Evolutionary conservation across 208 protist genomes (phyloP), one percentile per base, ranked within the genome.

Genomic region (Acanthamoeba castellanii): DNA sequence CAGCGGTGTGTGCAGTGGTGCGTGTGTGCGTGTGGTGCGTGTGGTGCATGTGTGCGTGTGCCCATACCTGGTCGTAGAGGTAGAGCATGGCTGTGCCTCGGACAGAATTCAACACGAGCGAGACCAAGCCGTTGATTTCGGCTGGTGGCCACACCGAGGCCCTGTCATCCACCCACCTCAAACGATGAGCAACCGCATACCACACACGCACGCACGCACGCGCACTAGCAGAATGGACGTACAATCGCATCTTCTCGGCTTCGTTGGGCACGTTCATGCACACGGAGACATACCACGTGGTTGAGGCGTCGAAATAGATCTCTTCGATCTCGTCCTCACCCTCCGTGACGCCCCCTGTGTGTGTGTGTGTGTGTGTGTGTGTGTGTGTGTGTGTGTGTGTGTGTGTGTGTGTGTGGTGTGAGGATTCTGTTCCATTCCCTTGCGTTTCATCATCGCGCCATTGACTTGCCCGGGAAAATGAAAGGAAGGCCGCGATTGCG

Each of bases 261-360:
- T 87, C 47, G 37, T 52, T 55, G 78, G 78, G 78, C n/a, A 87
- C 78, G 78, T 87, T 87, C 25, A 34, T 34, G n/a, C 78, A 87
- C 18, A 87, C 78, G 7, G 78, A 87, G 78, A 87, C 78, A 37
- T 87, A 87, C 78, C 78, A 87, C 25, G 78, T 87, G 2, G 78
- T 87, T 9, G 78, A 87, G 1, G 78, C 78, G 25, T 87, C 78
- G 22, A 87, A 87, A 27, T 87, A 87, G 42, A 87, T 87, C 50
- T 87, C 78, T 27, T 87, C 78, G 5, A 87, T 87, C 25, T 87
- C 78, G 11, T 87, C 78, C 50, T 87, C 78, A 8, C 78, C 78
- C 9, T 87, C 50, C 27, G 74, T 50, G 16, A 5, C 25, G 45
- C 42, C 13, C 30, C 50, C 42, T 45, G 30, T 84, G 37, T 9